Conservation (phyloP, 495 filamentous ascomycete species). For the Aspergillus funiculosus region DNA sequence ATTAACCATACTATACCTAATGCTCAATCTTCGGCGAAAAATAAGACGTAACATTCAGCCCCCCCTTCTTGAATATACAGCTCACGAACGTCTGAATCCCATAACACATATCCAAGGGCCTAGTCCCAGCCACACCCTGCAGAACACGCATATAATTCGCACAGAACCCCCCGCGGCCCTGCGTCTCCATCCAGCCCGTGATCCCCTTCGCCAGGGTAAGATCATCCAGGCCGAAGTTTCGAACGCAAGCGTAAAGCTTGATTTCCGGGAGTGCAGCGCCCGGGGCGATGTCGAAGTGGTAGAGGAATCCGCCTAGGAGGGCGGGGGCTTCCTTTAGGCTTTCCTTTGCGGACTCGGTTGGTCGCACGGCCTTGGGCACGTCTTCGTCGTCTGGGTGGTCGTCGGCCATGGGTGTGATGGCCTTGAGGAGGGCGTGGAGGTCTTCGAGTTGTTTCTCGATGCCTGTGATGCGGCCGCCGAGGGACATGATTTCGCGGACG, state of each 20-base stretch:
- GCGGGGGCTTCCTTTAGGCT: neutral
- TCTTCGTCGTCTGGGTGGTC: constrained; percentile 5
- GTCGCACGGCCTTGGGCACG: neutral
- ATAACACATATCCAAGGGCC: constrained; percentile 9
- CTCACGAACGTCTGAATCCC: constrained; percentile 19
- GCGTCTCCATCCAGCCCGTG: constrained; percentile 15
- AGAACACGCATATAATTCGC: constrained; percentile 12
- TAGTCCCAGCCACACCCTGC: constrained; percentile 9
- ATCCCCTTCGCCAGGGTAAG: constrained; percentile 11
- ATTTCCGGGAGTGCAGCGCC: constrained; percentile 19
- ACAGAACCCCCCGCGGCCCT: constrained; percentile 17
- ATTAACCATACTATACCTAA: too few species aligned
- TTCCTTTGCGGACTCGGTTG: neutral
- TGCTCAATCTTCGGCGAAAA: neutral
- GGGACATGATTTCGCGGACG: neutral
- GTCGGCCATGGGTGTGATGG: constrained; percentile 11
- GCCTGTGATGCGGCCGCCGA: neutral
- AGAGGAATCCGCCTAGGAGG: neutral
- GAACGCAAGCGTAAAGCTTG: constrained; percentile 32
- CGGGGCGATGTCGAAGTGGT: constrained; percentile 19
- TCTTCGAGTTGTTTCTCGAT: constrained; percentile 10
- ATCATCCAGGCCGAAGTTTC: constrained; percentile 26
- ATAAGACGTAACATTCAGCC: constrained; percentile 14
- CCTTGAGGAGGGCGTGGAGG: constrained; percentile 11
- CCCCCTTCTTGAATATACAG: constrained; percentile 13